These are phyloP conservation scores for Diutina rugosa DNA, from an alignment of 1,139 yeast genomes.

Conservation along the genomic window DNA sequence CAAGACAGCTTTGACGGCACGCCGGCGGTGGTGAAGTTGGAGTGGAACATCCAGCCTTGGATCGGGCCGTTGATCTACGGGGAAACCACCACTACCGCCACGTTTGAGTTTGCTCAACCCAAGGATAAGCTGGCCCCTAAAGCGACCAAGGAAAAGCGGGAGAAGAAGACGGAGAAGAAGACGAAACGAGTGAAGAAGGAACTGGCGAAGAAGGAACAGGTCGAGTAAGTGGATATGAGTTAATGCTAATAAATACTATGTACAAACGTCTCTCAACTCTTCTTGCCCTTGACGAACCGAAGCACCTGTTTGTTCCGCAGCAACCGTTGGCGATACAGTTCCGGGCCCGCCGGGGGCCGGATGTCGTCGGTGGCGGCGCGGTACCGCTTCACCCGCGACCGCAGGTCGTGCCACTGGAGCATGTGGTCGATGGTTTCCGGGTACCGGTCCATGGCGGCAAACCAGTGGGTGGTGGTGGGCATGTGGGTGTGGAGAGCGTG, in stretches of 20 bases:
- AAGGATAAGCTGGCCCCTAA: neutral
- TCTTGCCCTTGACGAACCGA: neutral
- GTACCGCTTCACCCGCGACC: conserved; percentile 12
- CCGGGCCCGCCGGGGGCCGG: neutral
- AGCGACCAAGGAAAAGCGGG: neutral
- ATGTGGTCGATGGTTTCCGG: conserved; percentile 23
- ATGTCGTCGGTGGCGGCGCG: conserved; percentile 5
- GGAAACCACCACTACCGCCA: conserved; percentile 23
- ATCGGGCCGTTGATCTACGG: conserved; percentile 76
- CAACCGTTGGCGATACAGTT: neutral
- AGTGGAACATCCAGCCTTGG: conserved; percentile 90
- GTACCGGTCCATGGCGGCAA: conserved; percentile 16
- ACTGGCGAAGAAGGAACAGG: neutral
- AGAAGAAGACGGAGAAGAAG: neutral
- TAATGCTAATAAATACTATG: neutral
- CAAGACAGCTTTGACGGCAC: conserved; percentile 54
- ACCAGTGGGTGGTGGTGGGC: conserved; percentile 9
- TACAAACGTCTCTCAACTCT: neutral
- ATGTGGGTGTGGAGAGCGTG: conserved; percentile 9
- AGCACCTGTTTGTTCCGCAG: neutral
- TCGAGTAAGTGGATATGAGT: no score
- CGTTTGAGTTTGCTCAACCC: conserved; percentile 11
- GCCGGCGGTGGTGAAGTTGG: conserved; percentile 57
- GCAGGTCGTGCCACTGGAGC: conserved; percentile 10
- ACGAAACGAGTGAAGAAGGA: neutral